Conservation (phyloP, 192 early-diverging fungal species). For the Backusella circina region DNA sequence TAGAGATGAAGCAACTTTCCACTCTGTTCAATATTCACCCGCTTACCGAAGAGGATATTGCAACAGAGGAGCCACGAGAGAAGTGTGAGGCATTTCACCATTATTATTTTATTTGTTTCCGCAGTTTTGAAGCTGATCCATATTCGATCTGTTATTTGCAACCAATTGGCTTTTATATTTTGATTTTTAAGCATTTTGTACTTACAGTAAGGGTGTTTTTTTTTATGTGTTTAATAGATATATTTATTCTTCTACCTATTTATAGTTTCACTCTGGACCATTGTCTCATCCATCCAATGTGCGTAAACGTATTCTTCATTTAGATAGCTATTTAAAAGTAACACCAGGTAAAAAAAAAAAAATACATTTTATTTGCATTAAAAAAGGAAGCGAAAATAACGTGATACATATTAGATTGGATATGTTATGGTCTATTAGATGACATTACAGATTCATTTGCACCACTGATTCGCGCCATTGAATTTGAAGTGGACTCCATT, state of each 20-base stretch:
- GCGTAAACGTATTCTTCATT: slow-evolving; percentile 77
- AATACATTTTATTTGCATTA: slow-evolving; percentile 2
- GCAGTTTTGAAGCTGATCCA: slow-evolving; percentile 68
- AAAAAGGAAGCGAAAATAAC: background rate
- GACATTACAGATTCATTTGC: slow-evolving; percentile 93
- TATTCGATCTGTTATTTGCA: slow-evolving; percentile 59
- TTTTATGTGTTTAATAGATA: too few relatives aligned
- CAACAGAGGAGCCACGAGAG: slow-evolving; percentile 83
- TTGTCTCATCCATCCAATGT: slow-evolving; percentile 83
- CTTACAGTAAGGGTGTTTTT: slow-evolving; percentile 51
- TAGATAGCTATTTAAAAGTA: slow-evolving; percentile 76
- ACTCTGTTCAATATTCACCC: slow-evolving; percentile 72
- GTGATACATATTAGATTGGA: slow-evolving; percentile 68
- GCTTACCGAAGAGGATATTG: slow-evolving; percentile 85
- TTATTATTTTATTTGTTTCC: slow-evolving; percentile 92
- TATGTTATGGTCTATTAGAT: slow-evolving; percentile 94
- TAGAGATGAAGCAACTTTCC: slow-evolving; percentile 54
- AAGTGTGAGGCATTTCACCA: slow-evolving; percentile 87
- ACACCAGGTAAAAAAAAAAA: slow-evolving; percentile 57
- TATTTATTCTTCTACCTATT: background rate
- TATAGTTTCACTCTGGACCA: slow-evolving; percentile 80
- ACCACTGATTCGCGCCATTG: slow-evolving; percentile 80
- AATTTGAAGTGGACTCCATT: slow-evolving; percentile 93
- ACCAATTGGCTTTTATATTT: slow-evolving; percentile 62
- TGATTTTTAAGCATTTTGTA: slow-evolving; percentile 67